Evolutionary conservation across 148 eudicot genomes (phyloP), one percentile per base, ranked within the genome.

Genomic region (Vaccinium vitisidaea): DNA sequence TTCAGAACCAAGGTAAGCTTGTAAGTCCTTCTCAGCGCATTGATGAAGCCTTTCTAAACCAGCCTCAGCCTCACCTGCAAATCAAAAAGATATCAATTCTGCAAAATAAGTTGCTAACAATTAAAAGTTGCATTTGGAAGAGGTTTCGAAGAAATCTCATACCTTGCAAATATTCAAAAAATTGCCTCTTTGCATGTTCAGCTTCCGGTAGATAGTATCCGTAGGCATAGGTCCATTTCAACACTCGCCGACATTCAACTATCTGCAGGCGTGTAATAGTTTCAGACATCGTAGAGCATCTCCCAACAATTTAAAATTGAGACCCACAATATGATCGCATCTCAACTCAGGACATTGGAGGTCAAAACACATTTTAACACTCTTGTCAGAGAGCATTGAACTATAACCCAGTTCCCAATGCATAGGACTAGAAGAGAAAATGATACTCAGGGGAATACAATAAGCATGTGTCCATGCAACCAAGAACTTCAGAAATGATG

Each of bases 91-190:
- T 19, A 50, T 12, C 75, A 81, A 5, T 43, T 8, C 23, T 10
- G 10, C 32, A 30, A 63, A 16, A 82, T 23, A 21, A 75, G 73
- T 30, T 15, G 13, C 39, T n/a, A 81, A 63, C 2, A 46, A 48
- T n/a, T n/a, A 14, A 12, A 43, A 61, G 56, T 15, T 10, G 21
- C 27, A 69, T 63, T 46, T 46, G 55, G 43, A 23, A 48, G 54
- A 63, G 8, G 18, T 61, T 63, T 21, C 39, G 39, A 74, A 71
- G 19, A 46, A 77, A 85, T 61, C 58, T 30, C 32, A 67, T 76
- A 89, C 96, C 93, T 86, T 89, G 93, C 86, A 91, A 86, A 77
- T 88, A 92, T 83, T 92, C 92, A n/a, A 91, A 83, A 58, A 93
- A 85, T 52, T 83, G 85, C 63, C 79, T 86, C 82, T 91, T 92